Evolutionary conservation across 148 eudicot genomes (phyloP).

Genomic region (Rhododendron vialii): DNA sequence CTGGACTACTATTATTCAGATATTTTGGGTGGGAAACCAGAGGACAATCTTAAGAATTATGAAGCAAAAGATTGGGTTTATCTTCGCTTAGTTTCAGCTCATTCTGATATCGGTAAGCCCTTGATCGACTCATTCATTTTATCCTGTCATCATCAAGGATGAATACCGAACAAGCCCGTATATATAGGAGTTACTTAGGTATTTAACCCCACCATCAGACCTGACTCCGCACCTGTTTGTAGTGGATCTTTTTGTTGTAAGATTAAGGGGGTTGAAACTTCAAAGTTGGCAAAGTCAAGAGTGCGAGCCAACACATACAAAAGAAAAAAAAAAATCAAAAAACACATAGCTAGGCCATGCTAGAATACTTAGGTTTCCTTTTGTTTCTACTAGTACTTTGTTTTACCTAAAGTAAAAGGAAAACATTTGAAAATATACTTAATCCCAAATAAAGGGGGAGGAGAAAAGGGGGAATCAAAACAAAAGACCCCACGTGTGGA

Average conservation of each 20-base stretch:
- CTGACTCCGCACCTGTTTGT: background rate
- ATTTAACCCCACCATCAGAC: background rate
- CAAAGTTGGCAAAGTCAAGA: background rate
- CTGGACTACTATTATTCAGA: background rate
- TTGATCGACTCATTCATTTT: too few relatives aligned
- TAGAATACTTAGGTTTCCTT: background rate
- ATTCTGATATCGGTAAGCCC: too few relatives aligned
- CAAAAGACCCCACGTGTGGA: constrained; percentile 35
- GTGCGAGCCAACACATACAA: background rate
- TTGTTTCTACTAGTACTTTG: background rate
- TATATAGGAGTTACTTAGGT: background rate
- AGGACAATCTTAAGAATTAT: background rate
- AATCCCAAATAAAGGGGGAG: background rate
- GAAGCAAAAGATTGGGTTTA: background rate
- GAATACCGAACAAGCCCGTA: too few relatives aligned
- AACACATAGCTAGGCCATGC: background rate
- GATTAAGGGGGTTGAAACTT: background rate
- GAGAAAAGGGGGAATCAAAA: constrained; percentile 7
- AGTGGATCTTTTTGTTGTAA: background rate
- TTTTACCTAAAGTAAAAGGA: background rate
- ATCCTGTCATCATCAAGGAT: too few relatives aligned
- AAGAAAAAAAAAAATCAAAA: background rate
- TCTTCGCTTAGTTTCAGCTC: too few relatives aligned
- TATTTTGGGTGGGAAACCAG: background rate
- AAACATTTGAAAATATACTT: background rate